Percentiles rank a stretch among this genome's conserved stretches.
Conservation (phyloP, 2,329 filamentous ascomycete genomes). For the Xylaria multiplex region DNA sequence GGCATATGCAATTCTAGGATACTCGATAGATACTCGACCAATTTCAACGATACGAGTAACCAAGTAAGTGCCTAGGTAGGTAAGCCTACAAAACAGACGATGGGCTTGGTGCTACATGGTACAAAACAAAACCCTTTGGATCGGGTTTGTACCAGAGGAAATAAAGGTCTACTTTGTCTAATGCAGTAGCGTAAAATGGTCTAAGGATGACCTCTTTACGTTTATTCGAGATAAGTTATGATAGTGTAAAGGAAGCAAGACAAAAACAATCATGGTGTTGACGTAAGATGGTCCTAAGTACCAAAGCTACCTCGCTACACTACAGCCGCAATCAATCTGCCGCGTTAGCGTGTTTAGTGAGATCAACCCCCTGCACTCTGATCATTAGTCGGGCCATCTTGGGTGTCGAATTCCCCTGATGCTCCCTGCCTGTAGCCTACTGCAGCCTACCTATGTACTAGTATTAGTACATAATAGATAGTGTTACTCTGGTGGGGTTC, state of each 20-base stretch:
- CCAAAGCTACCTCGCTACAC: neutral
- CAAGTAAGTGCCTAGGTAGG: too few species aligned
- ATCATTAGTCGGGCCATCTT: conserved; percentile 11
- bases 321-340: conserved; percentile 25
- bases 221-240: neutral
- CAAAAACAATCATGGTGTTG: conserved; percentile 1
- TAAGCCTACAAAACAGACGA: too few species aligned
- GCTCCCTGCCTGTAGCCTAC: too few species aligned
- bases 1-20: too few species aligned
- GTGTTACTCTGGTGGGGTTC: too few species aligned
- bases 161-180: neutral
- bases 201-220: neutral
- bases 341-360: conserved; percentile 25
- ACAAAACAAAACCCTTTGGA: neutral
- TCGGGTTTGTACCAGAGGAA: neutral
- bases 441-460: neutral
- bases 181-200: neutral
- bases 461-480: too few species aligned
- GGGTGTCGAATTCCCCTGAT: neutral
- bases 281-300: neutral
- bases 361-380: conserved; percentile 21
- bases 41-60: too few species aligned
- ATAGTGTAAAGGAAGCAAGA: neutral
- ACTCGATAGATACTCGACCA: too few species aligned
- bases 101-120: neutral